These are phyloP conservation scores for Austroboletus festivus DNA, from an alignment of 768 basidiomycete genomes.

Conservation along the genomic window DNA sequence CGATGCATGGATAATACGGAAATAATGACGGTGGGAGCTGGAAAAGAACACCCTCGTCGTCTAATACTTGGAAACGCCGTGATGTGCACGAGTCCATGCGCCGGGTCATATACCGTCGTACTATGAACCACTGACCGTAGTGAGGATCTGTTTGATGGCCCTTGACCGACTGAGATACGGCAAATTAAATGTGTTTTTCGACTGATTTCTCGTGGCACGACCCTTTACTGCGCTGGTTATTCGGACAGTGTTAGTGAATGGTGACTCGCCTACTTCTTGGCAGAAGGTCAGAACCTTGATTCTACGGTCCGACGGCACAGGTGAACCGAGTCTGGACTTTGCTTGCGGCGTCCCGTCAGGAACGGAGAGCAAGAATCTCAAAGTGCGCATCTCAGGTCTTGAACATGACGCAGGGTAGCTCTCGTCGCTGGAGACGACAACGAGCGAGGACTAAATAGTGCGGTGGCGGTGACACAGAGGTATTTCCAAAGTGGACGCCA, in stretches of 20 bases:
- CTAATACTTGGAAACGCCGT: no score
- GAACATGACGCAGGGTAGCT: not conserved
- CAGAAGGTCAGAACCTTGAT: no score
- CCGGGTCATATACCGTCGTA: not conserved
- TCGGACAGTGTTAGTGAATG: no score
- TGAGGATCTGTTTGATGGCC: not conserved
- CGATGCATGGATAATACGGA: not conserved
- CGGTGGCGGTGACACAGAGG: no score
- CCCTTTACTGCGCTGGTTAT: no score
- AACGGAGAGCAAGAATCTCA: not conserved
- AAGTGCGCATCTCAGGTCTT: not conserved
- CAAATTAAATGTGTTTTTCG: no score
- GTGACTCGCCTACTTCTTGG: no score
- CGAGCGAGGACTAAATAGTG: no score
- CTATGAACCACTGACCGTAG: not conserved
- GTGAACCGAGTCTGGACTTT: not conserved
- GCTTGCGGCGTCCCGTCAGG: not conserved
- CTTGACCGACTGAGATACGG: not conserved
- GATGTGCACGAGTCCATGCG: not conserved
- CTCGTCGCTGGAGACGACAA: slow-evolving; percentile 2
- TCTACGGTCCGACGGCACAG: not conserved
- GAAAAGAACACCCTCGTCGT: not conserved
- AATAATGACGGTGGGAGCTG: not conserved
- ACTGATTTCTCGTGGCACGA: no score
- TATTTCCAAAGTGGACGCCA: no score